Conservation (phyloP, 176 grass and related monocot genomes). For the Rhipidocladum racemiflorum region DNA sequence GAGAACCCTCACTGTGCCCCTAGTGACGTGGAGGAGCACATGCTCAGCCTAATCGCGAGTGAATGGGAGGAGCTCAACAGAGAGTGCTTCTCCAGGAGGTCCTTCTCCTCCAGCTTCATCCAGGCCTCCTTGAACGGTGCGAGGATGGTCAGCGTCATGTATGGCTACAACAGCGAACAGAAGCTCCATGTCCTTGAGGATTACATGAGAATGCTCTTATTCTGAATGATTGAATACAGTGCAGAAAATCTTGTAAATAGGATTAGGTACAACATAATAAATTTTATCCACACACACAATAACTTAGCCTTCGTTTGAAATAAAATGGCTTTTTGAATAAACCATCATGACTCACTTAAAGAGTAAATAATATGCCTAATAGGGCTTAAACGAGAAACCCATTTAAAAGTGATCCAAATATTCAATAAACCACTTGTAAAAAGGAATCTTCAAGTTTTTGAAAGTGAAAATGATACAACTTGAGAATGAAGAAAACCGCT, state of each 20-base stretch:
- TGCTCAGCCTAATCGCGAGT: slow-evolving; percentile 34
- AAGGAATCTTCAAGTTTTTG: no score
- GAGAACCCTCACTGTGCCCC: slow-evolving; percentile 40
- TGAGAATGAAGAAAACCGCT: no score
- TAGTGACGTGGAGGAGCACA: slow-evolving; percentile 23
- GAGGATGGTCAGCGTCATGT: slow-evolving; percentile 69
- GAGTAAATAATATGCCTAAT: no score
- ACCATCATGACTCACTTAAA: no score
- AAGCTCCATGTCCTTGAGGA: slow-evolving; percentile 44
- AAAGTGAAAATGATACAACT: no score
- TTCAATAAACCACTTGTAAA: no score
- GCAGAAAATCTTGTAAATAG: not conserved
- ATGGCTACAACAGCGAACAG: slow-evolving; percentile 36
- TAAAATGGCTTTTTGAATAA: no score
- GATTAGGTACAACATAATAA: no score
- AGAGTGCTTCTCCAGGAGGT: slow-evolving; percentile 38
- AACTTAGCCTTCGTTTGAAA: no score
- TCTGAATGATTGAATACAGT: not conserved
- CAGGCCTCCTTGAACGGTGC: slow-evolving; percentile 24
- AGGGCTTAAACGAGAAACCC: no score
- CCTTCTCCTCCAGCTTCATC: not conserved
- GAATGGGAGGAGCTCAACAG: slow-evolving; percentile 67
- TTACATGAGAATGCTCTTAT: slow-evolving; percentile 29
- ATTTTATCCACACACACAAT: no score
- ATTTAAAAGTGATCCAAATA: no score